Conservation (phyloP, 2,329 filamentous ascomycete species). For the Botrytis paeoniae region DNA sequence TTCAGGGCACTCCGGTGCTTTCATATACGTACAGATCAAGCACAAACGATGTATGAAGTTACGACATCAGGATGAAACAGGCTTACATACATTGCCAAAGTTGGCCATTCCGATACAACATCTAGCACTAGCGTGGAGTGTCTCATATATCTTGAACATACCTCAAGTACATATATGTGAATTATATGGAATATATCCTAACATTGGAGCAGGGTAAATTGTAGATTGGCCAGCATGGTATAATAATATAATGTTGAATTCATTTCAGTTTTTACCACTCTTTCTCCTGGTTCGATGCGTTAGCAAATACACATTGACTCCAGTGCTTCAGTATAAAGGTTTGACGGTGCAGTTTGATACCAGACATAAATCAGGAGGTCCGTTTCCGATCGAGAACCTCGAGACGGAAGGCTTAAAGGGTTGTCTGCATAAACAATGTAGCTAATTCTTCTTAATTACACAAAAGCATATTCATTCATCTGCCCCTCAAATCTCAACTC, state of each 20-base stretch:
- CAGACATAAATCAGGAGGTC: not conserved
- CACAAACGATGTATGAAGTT: not conserved
- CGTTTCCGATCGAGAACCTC: not conserved
- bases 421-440: not conserved
- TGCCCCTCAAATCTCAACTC: not conserved
- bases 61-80: not conserved
- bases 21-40: not conserved
- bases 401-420: not conserved
- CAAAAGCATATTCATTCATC: not conserved
- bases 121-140: not conserved
- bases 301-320: not conserved
- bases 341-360: not conserved
- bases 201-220: not conserved
- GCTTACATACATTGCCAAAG: not conserved
- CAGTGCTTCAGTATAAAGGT: not conserved
- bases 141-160: not conserved
- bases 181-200: not conserved
- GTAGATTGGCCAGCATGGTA: constrained; percentile 2
- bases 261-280: not conserved
- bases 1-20: not conserved
- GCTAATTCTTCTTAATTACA: not conserved
- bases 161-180: not conserved
- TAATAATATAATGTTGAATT: not conserved
- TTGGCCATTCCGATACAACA: not conserved
- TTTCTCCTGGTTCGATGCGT: not conserved